Conservation (phyloP, 805 yeast species). For the Kazachstania martiniae region DNA sequence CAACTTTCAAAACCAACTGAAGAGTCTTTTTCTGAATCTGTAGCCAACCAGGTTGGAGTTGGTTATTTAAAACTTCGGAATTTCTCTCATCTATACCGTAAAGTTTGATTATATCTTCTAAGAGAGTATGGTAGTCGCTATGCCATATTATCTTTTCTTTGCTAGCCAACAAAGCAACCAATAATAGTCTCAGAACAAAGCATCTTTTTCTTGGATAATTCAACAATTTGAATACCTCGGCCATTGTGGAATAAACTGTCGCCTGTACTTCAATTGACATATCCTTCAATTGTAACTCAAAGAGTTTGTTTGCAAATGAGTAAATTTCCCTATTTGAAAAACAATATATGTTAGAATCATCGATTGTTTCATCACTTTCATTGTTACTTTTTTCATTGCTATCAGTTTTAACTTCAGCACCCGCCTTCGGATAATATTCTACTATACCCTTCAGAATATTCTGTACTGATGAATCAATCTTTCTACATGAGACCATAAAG, state of each 20-base stretch:
- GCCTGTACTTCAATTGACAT: conserved; percentile 45
- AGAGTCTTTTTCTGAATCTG: conserved; percentile 46
- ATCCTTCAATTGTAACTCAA: conserved; percentile 34
- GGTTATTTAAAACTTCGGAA: neutral
- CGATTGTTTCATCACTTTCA: conserved; percentile 1
- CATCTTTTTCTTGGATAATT: conserved; percentile 58
- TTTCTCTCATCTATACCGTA: conserved; percentile 37
- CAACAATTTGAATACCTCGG: conserved; percentile 50
- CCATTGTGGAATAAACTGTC: conserved; percentile 53
- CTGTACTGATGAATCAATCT: no score
- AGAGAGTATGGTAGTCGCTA: conserved; percentile 31
- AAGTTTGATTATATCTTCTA: conserved; percentile 38
- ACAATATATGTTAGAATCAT: no score
- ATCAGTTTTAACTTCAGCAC: conserved; percentile 8
- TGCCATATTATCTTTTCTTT: conserved; percentile 16
- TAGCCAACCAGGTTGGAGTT: conserved; percentile 46
- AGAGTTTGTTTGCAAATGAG: conserved; percentile 36
- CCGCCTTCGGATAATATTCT: conserved; percentile 36
- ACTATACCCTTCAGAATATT: conserved; percentile 36
- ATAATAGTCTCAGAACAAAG: conserved; percentile 54
- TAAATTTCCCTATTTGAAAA: conserved; percentile 34
- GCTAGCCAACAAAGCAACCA: conserved; percentile 40
- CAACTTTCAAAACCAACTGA: conserved; percentile 40
- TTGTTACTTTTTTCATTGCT: conserved; percentile 1
- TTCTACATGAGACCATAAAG: conserved; percentile 44